Evolutionary conservation across 2,329 filamentous ascomycete species (phyloP), one percentile per base, ranked within the genome.

Genomic region (Colletotrichum destructivum): DNA sequence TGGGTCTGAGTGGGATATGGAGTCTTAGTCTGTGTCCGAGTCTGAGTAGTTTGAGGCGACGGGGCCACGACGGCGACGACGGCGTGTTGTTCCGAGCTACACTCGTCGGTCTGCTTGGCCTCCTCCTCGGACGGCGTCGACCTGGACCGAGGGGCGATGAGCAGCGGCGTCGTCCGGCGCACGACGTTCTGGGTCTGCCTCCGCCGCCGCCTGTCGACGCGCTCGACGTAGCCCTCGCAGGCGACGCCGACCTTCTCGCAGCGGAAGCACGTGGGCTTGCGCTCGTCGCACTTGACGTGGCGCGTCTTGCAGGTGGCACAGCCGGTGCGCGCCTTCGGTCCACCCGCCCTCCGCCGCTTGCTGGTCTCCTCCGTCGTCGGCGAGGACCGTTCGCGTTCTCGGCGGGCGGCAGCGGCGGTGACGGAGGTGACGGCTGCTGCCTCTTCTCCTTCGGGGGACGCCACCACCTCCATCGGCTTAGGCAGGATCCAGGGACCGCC

Each of bases 211-310:
- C 46, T 52, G 51, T 54, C 57, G 40, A 54, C 38, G 47, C 47
- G 47, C 16, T 68, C 46, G 21, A 55, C 60, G 65, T 73, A 74
- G 16, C 73, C 73, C 13, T 71, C 67, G 62, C 73, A 74, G 7
- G 46, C 31, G 9, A 69, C 61, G 11, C 65, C 54, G 35, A 51
- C 57, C 55, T 64, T 68, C 15, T 64, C 61, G 26, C 73, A 74
- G 13, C 71, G 71, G 46, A 52, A 51, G 64, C 76, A 77, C 16
- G 69, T 61, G 40, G 78, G 78, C 52, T 74, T 76, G 38, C 73
- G 66, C 68, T 79, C 76, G 61, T 78, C 76, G 67, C 78, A 80
- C 70, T 80, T 79, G 60, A 79, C 76, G 40, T 77, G 75, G n/a
- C 78, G 75, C 31, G 69, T 57, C 68, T 78, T 77, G 72, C 72